Base-by-base conservation (phyloP, 116 monocot genomes). In the Thalassia testudinum region DNA sequence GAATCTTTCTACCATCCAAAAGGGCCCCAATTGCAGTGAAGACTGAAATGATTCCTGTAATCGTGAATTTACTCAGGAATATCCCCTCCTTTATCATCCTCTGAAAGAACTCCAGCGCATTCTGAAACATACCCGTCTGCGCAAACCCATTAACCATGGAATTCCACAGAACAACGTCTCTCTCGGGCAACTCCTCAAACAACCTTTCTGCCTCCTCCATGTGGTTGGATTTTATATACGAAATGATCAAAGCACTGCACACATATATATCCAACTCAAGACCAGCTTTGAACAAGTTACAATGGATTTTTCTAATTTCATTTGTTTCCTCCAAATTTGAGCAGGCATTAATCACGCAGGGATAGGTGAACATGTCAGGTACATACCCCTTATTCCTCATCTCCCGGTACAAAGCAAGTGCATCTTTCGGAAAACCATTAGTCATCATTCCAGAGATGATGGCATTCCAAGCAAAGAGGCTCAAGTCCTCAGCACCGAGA, bases 131-230 rank as follows among this genome's bases (percentile, higher is more conserved):
- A 12, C 76, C 72, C 27, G 60, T n/a, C 56, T 64, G 68, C 0
- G 72, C 76, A 37, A 81, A 60, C 19, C 81, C 81, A 34, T 69
- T 81, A 4, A 76, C 72, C 72, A 76, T 69, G 14, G 80, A 62
- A 25, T 80, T 80, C 80, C 80, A 80, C 1, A 80, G 64, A 18
- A 75, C 80, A 16, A 80, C 75, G 37, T 80, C 80, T 27, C 71
- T 53, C 0, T 54, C 26, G 8, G 60, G 59, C 68, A 68, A 68
- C 51, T 53, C 60, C 6, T 65, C 75, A 53, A 80, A 80, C 53
- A 68, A 27, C 68, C 20, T 60, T 21, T 34, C 45, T 7, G 80
- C 75, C 5, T 71, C 61, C 19, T 53, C 62, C 24, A 50, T 43
- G 25, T 59, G 25, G 2, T 60, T 67, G 15, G 70, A 34, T 52